Base-by-base conservation (phyloP, 768 basidiomycete species). In the Cystofilobasidium capitatum region DNA sequence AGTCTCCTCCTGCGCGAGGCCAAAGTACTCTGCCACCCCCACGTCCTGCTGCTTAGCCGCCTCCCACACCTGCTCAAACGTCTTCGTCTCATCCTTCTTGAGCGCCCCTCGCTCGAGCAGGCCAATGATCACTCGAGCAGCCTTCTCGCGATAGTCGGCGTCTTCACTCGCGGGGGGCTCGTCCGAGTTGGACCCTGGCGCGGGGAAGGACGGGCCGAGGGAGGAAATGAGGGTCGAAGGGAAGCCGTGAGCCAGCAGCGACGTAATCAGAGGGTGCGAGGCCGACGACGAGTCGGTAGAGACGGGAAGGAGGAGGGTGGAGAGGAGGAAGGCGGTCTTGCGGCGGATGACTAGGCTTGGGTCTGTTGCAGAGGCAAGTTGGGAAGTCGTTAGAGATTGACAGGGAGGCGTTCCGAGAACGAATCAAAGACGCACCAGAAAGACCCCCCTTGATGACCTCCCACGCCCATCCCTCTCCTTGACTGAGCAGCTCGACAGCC, bases 291-390 rank as follows among this genome's bases (percentile, higher is more conserved):
- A 16, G 35, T 44, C 24, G 49, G 61, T 16, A 1, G 64, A 71
- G 22, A 71, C 69, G 49, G 74, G 86, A 0, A 82, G 78, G 58
- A 91, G 82, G 62, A 92, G 83, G 0, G 83, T 78, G 73, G 84
- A 85, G 42, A 93, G 80, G 22, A 93, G 82, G 78, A 91, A 92
- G 4, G 83, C 81, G 0, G 83, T 80, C 75, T 93, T 93, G 63
- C 89, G 82, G 24, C 91, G 86, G 62, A 92, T 83, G 42, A 78
- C 76, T 33, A 89, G 85, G 70, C 88, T 84, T 7, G 89, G 85
- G 76, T 94, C 91, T 89, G 36, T 35, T 35, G n/a, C 22, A 35
- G 26, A 26, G 37, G 2, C 51, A 22, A 7, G 51, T 6, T 4
- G 42, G n/a, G 4, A n/a, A 60, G 20, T 36, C 22, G 59, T 20